Base-by-base conservation (phyloP, 768 basidiomycete species). In the Rhizopogon vesiculosus region DNA sequence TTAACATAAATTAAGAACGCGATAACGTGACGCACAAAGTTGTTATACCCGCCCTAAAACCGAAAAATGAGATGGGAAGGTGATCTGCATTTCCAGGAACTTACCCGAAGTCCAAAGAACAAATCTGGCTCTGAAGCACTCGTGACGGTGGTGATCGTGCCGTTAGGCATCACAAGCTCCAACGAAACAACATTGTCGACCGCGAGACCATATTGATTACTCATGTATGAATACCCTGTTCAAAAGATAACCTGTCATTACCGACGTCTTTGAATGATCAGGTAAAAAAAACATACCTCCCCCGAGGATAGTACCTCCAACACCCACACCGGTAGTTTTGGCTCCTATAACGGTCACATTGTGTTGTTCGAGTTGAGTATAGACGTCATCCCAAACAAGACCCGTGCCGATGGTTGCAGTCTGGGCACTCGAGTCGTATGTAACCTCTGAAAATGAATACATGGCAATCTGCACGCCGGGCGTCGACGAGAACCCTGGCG, bases 371-470 rank as follows among this genome's bases (percentile, higher is more conserved):
- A 88, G 73, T 8, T 77, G 78, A 3, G 72, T 69, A 58, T 86
- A 87, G 67, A 80, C 84, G 33, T 85, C 78, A 62, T 89, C 86
- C 86, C 85, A 89, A 29, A 83, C 72, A 16, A 83, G 61, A 5
- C 76, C 75, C 7, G 73, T 63, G 35, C 72, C 75, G 48, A 77
- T 61, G 13, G 64, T 69, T 1, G 66, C 82, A 0, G 76, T 82
- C 55, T 76, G 70, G 0, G 74, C 61, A 0, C 59, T 53, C 1
- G 64, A 54, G 42, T 81, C 65, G 51, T 82, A 83, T 2, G 54
- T 68, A 18, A 82, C 74, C 15, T 76, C 58, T 4, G 72, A 69
- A 63, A 85, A 83, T 2, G 73, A 69, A 42, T 59, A 64, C 82
- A 86, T 79, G 7, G 79, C 67, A 7, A 86, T 84, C 13, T 81